Evolutionary conservation across 2,329 filamentous ascomycete species (phyloP), one percentile per base, ranked within the genome.

Genomic region (Botryotinia calthae): DNA sequence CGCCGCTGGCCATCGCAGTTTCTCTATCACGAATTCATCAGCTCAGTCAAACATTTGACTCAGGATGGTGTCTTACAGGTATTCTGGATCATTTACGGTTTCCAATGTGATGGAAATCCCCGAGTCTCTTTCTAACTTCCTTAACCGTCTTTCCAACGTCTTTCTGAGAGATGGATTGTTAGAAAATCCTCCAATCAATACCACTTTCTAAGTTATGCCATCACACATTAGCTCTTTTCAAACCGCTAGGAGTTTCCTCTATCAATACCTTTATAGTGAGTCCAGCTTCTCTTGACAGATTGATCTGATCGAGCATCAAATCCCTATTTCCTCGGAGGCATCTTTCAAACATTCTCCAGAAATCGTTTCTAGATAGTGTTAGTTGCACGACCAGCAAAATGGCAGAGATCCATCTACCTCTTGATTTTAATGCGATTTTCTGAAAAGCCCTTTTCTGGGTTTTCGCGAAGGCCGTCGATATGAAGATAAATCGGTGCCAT

Each of bases 1-100:
- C 61, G 25, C 31, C 61, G 56, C 48, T 62, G 8, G 70, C 70
- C 61, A 71, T 71, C 18, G 70, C 70, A n/a, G 46, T 56, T 71
- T 56, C 61, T 51, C 70, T 71, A 10, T 34, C 25, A n/a, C 9
- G 2, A 16, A 25, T 10, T n/a, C 22, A 20, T 71, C n/a, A 71
- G 61, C 46, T 31, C 28, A 66, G 4, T 44, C n/a, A 20, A 31
- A 48, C 25, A n/a, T 28, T 8, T 22, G 51, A 14, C 16, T 66
- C 51, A 0, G 18, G 34, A 28, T 44, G 51, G n/a, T 3, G 22
- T 31, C 70, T 66, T 56, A 71, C 70, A 71, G 44, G 10, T n/a
- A 66, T 37, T 22, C 46, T 31, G 37, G 31, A 31, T 66, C 40
- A 25, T 10, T 6, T 44, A 62, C 22, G 1, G 34, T 62, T 18